These are phyloP conservation scores for Ogataea dorogensis DNA, from an alignment of 805 yeast species.

Conservation along the genomic window DNA sequence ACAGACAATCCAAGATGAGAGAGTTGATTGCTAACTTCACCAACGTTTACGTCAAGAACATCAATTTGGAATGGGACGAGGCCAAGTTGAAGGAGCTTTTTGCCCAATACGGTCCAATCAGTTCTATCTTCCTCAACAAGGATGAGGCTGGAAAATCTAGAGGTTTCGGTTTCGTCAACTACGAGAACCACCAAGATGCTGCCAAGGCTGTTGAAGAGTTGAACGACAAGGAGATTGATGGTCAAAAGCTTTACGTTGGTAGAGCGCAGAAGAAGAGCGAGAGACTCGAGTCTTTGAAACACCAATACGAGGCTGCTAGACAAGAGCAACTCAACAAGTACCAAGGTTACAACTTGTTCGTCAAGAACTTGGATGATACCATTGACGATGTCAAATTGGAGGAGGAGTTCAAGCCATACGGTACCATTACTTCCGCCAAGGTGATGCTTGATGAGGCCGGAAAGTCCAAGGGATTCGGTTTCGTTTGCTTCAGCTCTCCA, in stretches of 20 bases:
- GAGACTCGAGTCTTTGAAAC: conserved; percentile 93
- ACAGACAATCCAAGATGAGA: conserved; percentile 90
- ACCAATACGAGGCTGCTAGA: conserved; percentile 89
- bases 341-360: conserved; percentile 96
- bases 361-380: conserved; percentile 93
- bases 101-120: conserved; percentile 69
- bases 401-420: conserved; percentile 91
- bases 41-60: conserved; percentile 92
- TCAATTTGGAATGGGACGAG: conserved; percentile 66
- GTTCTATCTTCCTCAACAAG: conserved; percentile 77
- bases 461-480: conserved; percentile 97
- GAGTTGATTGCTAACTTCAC: conserved; percentile 91
- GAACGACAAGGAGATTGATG: conserved; percentile 82
- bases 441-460: conserved; percentile 95
- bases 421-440: conserved; percentile 92
- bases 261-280: conserved; percentile 99
- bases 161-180: conserved; percentile 97
- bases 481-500: conserved; percentile 95
- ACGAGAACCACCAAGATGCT: conserved; percentile 82
- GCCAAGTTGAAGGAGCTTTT: conserved; percentile 74
- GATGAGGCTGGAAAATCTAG: conserved; percentile 86
- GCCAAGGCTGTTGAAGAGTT: conserved; percentile 87
- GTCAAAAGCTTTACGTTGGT: conserved; percentile 88
- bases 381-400: conserved; percentile 87
- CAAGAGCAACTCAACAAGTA: conserved; percentile 88